A percentile compares a stretch with the other conserved stretches of the same genome.
Conservation (phyloP, 2,329 filamentous ascomycete species). For the Pleoardoris graminearum region DNA sequence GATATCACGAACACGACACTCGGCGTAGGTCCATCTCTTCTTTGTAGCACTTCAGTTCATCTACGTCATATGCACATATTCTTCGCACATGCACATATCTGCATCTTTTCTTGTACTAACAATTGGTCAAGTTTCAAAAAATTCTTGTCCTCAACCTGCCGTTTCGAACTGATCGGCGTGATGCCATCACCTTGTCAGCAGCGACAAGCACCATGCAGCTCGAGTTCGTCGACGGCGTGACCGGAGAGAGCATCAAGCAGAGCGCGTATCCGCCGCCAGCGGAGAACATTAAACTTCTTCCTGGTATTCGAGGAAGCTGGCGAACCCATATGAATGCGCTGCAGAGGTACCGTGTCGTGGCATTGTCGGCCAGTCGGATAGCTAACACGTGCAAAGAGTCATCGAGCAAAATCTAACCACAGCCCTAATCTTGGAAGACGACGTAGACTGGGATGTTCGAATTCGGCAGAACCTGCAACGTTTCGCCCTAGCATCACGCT, state of each 20-base stretch:
- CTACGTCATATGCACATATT: constrained; percentile 59
- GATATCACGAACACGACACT: constrained; percentile 35
- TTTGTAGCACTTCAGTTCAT: not conserved
- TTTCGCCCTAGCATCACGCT: constrained; percentile 32
- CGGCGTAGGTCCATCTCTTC: constrained; percentile 24
- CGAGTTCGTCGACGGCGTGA: constrained; percentile 55
- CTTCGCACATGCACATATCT: constrained; percentile 57
- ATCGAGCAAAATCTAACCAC: constrained; percentile 37
- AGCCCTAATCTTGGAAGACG: constrained; percentile 38
- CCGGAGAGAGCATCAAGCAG: constrained; percentile 39
- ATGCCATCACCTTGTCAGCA: constrained; percentile 56
- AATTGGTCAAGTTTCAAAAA: constrained; percentile 53
- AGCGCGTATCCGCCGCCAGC: constrained; percentile 35
- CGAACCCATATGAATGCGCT: constrained; percentile 40
- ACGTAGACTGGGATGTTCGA: constrained; percentile 39
- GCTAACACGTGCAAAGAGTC: constrained; percentile 19
- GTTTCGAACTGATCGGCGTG: constrained; percentile 56
- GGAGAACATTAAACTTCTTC: constrained; percentile 31
- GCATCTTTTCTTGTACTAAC: constrained; percentile 51
- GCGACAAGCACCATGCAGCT: constrained; percentile 53
- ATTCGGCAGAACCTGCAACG: constrained; percentile 35
- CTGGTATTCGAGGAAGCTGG: constrained; percentile 37
- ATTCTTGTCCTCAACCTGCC: constrained; percentile 60
- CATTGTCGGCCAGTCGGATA: not conserved
- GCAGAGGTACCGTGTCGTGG: constrained; percentile 21